Conservation (phyloP, 108 stramenopile genomes). For the Mediolabrus comicus region DNA sequence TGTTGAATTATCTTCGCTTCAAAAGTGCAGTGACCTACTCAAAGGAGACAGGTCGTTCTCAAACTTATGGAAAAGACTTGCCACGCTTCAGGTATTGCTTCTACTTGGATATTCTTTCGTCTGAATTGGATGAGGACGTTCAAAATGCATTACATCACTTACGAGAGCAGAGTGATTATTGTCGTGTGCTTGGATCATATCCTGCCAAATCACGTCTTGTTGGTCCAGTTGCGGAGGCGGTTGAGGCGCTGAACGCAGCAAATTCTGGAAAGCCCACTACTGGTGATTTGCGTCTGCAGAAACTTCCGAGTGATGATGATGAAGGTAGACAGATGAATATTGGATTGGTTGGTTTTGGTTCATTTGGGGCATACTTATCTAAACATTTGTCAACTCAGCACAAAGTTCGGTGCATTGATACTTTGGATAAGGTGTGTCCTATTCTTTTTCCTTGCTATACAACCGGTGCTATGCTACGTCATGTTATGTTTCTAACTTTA, state of each 20-base stretch:
- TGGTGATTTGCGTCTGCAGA: constrained; percentile 24
- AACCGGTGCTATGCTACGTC: not conserved
- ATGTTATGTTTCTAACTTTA: not conserved
- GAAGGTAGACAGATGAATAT: constrained; percentile 47
- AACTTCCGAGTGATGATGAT: constrained; percentile 61
- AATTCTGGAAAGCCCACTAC: constrained; percentile 43
- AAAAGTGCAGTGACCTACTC: constrained; percentile 49
- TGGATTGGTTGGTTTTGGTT: constrained; percentile 51
- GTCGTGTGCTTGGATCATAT: constrained; percentile 85
- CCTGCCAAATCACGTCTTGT: constrained; percentile 82
- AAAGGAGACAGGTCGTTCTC: not conserved
- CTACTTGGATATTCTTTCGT: constrained; percentile 84
- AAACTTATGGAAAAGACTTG: constrained; percentile 36
- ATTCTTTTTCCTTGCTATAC: not conserved
- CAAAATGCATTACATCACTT: constrained; percentile 85
- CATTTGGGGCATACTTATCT: constrained; percentile 56
- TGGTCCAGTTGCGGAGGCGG: constrained; percentile 75
- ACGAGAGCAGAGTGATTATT: constrained; percentile 84
- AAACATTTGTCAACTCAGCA: constrained; percentile 61
- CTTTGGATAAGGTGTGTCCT: constrained; percentile 46
- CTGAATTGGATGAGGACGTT: constrained; percentile 67
- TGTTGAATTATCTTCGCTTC: constrained; percentile 84
- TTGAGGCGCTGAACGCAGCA: constrained; percentile 63
- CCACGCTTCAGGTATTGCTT: constrained; percentile 92
- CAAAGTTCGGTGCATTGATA: constrained; percentile 73